phyloP scores from a whole-genome alignment of 2,329 filamentous ascomycete species.

The Aspergillus japonicus region DNA sequence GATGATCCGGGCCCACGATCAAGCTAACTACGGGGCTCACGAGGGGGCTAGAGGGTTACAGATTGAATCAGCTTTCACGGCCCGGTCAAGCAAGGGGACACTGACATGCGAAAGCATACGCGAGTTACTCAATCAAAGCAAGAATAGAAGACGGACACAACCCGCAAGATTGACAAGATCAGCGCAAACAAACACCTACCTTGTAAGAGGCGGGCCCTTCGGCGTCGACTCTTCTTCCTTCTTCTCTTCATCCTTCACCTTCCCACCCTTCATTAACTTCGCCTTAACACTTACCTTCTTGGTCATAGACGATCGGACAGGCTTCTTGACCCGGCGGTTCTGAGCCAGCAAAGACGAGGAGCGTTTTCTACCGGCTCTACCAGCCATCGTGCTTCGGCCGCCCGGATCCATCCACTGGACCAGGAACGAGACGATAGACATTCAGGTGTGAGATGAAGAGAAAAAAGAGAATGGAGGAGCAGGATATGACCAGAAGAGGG shows the following conservation, averaged over 20 bases:
- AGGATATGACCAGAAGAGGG: slow-evolving; percentile 40
- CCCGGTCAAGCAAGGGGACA: not conserved
- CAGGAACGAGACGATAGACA: slow-evolving; percentile 45
- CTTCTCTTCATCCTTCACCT: not conserved
- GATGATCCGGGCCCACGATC: slow-evolving; percentile 77
- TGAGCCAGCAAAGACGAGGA: slow-evolving; percentile 59
- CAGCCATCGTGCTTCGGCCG: slow-evolving; percentile 62
- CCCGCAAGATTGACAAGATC: not conserved
- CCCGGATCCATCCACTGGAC: slow-evolving; percentile 22
- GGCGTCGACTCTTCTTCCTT: not conserved
- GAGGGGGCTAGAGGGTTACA: slow-evolving; percentile 44
- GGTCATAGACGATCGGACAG: slow-evolving; percentile 73
- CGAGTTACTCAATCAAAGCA: not conserved
- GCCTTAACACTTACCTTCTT: slow-evolving; percentile 76
- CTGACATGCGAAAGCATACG: not conserved
- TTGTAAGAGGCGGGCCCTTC: not conserved
- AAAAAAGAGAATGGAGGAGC: slow-evolving; percentile 36
- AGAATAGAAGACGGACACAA: not conserved
- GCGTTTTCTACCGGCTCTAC: slow-evolving; percentile 88
- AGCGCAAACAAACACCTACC: not conserved
- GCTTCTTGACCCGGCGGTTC: slow-evolving; percentile 84
- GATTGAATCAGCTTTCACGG: slow-evolving; percentile 1
- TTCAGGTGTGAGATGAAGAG: slow-evolving; percentile 47
- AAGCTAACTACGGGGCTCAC: slow-evolving; percentile 80
- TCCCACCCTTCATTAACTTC: slow-evolving; percentile 81